Evolutionary conservation across 495 filamentous ascomycete species (phyloP), one percentile per base, ranked within the genome.

Genomic region (Sphaerosporella brunnea): DNA sequence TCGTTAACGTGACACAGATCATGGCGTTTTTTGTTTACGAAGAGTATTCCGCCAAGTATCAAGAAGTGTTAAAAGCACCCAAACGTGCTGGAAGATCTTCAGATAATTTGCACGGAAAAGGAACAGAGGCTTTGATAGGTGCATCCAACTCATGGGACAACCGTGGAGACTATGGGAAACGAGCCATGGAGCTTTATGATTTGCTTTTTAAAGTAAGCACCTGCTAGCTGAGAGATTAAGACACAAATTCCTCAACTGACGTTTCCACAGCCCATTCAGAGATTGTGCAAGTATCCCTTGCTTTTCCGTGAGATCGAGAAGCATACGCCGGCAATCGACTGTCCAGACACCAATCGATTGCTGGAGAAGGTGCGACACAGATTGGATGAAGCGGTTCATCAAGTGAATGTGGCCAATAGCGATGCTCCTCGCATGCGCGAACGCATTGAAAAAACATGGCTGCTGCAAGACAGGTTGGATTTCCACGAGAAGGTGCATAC

Each of bases 221-320:
- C 19, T n/a, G 19, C n/a, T n/a, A n/a, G n/a, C 23, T 35, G 0
- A 35, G 15, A 24, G 32, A 8, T 45, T 0, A 3, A 41, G 23
- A 18, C 13, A 39, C 54, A 47, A 65, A 53, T 20, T 1, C n/a
- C n/a, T n/a, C 16, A 20, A 44, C 41, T 44, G 43, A 46, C 30
- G 15, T 34, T 30, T 2, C 28, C 20, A 24, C 54, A 94, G 90
- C 90, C 90, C 0, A 84, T 94, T 46, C 90, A 97, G 67, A 73
- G 90, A 26, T 73, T 96, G 11, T 92, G 83, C 70, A 85, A 81
- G 66, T 97, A 97, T 64, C 82, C 83, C 8, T 70, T 97, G 26
- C 68, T 97, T 18, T 83, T 96, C 44, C 69, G 76, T 3, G 84
- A 94, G 48, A 67, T 97, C 30, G 68, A 83, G 47, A 83, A 78